A percentile compares a stretch with the other conserved stretches of the same genome.
phyloP scores from a whole-genome alignment of 192 early-diverging fungal species.

The Anaeromyces robustus region DNA sequence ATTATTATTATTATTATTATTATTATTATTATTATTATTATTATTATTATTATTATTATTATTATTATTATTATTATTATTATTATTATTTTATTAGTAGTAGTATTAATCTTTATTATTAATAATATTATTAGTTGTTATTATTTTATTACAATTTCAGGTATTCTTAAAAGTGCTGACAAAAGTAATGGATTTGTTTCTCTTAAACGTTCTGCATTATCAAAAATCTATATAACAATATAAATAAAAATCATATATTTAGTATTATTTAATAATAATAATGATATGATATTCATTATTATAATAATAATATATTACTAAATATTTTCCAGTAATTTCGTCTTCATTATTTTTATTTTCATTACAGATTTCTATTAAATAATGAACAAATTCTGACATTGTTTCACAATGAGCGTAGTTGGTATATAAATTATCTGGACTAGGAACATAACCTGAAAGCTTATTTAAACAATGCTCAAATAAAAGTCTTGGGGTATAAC shows the following conservation, averaged over 20 bases:
- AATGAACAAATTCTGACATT: constrained; percentile 51
- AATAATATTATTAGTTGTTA: no score
- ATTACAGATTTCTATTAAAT: constrained; percentile 6
- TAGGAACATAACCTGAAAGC: constrained; percentile 28
- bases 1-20: no score
- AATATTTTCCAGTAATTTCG: not conserved
- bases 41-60: no score
- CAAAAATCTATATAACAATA: constrained; percentile 32
- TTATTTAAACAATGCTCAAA: constrained; percentile 65
- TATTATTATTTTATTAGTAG: no score
- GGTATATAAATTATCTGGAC: constrained; percentile 20
- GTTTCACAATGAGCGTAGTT: constrained; percentile 44
- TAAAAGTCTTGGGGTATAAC: constrained; percentile 53
- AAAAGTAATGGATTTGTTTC: constrained; percentile 50
- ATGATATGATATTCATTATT: no score
- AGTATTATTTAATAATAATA: no score
- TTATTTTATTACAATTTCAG: constrained; percentile 36
- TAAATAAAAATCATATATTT: no score
- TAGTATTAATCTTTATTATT: no score
- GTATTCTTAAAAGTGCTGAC: constrained; percentile 49
- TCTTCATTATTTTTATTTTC: not conserved
- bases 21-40: no score
- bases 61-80: no score
- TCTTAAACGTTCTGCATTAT: constrained; percentile 65
- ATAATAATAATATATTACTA: no score